These are phyloP conservation scores for Colletotrichum spinosum DNA, from an alignment of 2,329 filamentous ascomycete genomes.

Conservation along the genomic window DNA sequence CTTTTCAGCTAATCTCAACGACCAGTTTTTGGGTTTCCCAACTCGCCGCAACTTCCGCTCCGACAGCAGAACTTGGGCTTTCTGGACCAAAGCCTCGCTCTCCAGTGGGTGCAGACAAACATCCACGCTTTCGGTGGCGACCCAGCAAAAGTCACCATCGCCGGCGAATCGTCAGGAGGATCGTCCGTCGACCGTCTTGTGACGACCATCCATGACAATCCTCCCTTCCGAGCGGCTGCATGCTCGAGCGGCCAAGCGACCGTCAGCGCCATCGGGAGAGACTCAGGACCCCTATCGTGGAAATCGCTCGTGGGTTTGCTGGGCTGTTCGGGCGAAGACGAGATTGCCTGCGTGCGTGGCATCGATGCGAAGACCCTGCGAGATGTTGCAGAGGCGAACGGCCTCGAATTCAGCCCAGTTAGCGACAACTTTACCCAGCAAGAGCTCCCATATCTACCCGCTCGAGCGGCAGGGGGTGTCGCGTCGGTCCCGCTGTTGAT, in stretches of 20 bases:
- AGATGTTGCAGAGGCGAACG: not conserved
- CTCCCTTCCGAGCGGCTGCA: constrained; percentile 15
- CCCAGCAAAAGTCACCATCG: constrained; percentile 69
- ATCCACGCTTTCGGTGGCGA: constrained; percentile 73
- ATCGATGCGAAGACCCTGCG: not conserved
- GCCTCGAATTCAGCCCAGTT: constrained; percentile 14
- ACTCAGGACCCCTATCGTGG: constrained; percentile 14
- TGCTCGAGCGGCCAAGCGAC: constrained; percentile 24
- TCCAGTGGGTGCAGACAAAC: constrained; percentile 72
- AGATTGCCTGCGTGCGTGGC: constrained; percentile 10
- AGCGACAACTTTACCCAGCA: constrained; percentile 24
- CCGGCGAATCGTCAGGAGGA: constrained; percentile 65
- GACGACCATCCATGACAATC: constrained; percentile 6
- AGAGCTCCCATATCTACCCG: constrained; percentile 9
- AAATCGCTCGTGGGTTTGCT: not conserved
- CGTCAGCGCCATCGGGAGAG: constrained; percentile 11
- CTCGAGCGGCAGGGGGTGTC: constrained; percentile 8
- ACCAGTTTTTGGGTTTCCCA: constrained; percentile 23
- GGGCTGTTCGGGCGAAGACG: constrained; percentile 1
- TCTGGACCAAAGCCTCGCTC: constrained; percentile 66
- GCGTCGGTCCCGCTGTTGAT: constrained; percentile 8
- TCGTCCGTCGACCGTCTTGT: constrained; percentile 59
- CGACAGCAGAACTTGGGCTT: constrained; percentile 60
- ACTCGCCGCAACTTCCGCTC: constrained; percentile 6
- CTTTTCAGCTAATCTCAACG: not conserved